Percentiles rank a stretch among this genome's conserved stretches.
Evolutionary conservation across 257 asterid genomes (phyloP).

Genomic region (Solanum megistacrolobum): DNA sequence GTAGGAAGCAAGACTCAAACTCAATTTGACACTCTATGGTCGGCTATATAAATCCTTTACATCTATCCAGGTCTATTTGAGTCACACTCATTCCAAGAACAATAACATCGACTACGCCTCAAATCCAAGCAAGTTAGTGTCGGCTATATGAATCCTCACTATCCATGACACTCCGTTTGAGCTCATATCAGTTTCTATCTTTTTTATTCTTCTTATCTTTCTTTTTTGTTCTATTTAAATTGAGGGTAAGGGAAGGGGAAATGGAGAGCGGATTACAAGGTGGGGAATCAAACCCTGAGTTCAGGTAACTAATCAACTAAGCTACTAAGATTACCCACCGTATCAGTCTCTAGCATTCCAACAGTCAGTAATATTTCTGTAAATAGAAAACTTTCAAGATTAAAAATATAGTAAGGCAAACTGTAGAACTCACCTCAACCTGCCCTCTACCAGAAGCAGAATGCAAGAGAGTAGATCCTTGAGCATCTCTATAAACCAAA

Average conservation of each 20-base stretch:
- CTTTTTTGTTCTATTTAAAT: too few species aligned
- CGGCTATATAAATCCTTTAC: background rate
- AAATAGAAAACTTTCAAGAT: background rate
- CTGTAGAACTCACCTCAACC: slow-evolving; percentile 44
- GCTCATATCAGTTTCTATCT: background rate
- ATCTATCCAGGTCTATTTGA: background rate
- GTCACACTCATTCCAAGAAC: background rate
- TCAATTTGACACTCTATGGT: background rate
- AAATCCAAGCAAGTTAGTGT: background rate
- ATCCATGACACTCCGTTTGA: background rate
- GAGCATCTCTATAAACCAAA: slow-evolving; percentile 56
- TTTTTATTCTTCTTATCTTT: background rate
- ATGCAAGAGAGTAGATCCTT: slow-evolving; percentile 72
- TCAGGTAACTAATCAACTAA: background rate
- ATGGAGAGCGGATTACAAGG: background rate
- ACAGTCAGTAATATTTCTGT: background rate
- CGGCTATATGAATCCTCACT: background rate
- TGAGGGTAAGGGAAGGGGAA: background rate
- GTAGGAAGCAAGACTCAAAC: background rate
- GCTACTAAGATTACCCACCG: background rate
- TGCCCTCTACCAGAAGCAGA: slow-evolving; percentile 74
- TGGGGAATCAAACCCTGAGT: background rate
- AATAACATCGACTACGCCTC: background rate
- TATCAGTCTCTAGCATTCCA: background rate
- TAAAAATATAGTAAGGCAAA: background rate